Base-by-base conservation (phyloP, 2,329 filamentous ascomycete species). In the Albophoma yamanashiensis region DNA sequence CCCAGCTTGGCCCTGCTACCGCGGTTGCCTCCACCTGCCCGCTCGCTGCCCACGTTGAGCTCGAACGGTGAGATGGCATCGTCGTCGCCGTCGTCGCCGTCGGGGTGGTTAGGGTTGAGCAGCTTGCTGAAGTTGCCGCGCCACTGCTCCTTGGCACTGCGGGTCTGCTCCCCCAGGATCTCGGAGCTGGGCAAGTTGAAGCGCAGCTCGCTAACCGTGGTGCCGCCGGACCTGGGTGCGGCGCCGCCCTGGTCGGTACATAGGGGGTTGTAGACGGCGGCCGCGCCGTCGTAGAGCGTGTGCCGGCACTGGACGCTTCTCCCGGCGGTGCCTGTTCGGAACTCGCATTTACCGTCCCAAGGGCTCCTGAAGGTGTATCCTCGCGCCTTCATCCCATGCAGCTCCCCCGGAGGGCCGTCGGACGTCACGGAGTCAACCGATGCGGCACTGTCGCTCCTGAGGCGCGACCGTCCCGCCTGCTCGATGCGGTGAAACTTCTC, bases 1-100 rank as follows among this genome's bases (percentile, higher is more conserved):
- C 93, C 94, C 67, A 99, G 77, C 76, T 99, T 99, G 4, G 91
- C 92, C 68, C 90, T 85, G 71, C 90, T 92, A 0, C 93, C 93
- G 53, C 88, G 82, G 69, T 89, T 88, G 0, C 93, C 93, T 27
- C 93, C 93, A 1, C 93, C 93, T 0, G 92, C 92, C 60, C 83
- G 84, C 73, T 97, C 93, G 64, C 84, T 84, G 0, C 92, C 93
- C 0, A 97, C 78, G 27, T 85, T 88, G 3, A 94, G 71, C 69
- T 93, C 89, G 58, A 93, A 77, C 0, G 75, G 74, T 4, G 72
- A 74, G 3, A 71, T 63, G 3, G 67, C 66, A 47, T 70, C 73
- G 11, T 76, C 74, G 25, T 79, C 74, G 39, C 68, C 64, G 17
- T 67, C 74, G 39, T 68, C 70, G 11, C 65, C 68, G 7, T 71